These are phyloP conservation scores for Ustilago tritici DNA, from an alignment of 1,284 basidiomycete species.

Conservation along the genomic window DNA sequence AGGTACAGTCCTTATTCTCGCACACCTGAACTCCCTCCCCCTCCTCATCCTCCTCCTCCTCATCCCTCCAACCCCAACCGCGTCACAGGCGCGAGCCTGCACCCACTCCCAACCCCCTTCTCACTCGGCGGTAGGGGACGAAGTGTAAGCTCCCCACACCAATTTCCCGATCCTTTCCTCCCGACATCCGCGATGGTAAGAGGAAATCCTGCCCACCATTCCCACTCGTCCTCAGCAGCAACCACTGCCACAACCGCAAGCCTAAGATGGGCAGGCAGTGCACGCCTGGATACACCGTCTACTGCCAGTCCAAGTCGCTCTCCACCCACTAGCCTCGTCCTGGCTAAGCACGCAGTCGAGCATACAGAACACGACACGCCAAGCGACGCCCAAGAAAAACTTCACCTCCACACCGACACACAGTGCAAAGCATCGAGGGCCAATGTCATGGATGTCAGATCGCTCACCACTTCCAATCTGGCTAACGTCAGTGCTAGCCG, in stretches of 20 bases:
- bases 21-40: not conserved
- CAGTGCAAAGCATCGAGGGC: not conserved
- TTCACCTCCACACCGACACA: no score
- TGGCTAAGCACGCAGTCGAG: no score
- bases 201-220: not conserved
- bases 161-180: not conserved
- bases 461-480: slow-evolving; percentile 10
- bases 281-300: no score
- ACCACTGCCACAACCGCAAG: not conserved
- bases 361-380: no score
- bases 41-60: not conserved
- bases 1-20: not conserved
- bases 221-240: not conserved
- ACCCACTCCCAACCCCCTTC: not conserved
- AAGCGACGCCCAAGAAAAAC: no score
- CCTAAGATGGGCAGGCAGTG: not conserved
- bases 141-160: slow-evolving; percentile 9
- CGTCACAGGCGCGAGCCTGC: not conserved
- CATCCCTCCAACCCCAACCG: not conserved
- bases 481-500: not conserved
- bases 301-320: no score
- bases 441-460: slow-evolving; percentile 15
- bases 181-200: no score
- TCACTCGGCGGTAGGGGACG: not conserved
- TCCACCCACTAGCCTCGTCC: not conserved